These are phyloP conservation scores for Filobasidium wieringae DNA, from an alignment of 768 basidiomycete genomes.

Conservation along the genomic window DNA sequence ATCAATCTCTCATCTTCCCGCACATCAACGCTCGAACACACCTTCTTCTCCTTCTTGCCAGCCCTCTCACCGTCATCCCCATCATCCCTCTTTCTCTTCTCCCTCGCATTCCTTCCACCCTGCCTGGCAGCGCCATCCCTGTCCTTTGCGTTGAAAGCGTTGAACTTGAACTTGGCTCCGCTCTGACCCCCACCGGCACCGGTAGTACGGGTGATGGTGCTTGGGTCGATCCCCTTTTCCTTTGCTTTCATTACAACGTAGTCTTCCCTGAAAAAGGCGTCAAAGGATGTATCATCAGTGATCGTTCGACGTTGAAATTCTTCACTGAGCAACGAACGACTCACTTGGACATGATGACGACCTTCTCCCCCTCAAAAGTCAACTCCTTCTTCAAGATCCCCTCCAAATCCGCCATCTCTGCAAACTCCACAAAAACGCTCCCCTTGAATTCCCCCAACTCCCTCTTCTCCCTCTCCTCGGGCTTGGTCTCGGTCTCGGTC, in stretches of 20 bases:
- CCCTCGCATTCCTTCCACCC: background rate
- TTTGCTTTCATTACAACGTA: constrained; percentile 52
- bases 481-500: background rate
- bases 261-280: constrained; percentile 48
- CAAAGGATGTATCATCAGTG: background rate
- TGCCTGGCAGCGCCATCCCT: background rate
- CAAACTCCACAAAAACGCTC: constrained; percentile 83
- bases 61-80: constrained; percentile 11
- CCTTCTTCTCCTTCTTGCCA: constrained; percentile 16
- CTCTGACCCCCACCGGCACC: background rate
- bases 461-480: background rate
- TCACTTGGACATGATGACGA: constrained; percentile 80
- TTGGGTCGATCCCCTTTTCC: background rate
- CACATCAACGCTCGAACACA: background rate
- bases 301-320: background rate
- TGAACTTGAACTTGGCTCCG: background rate
- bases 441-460: constrained; percentile 44
- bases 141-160: background rate
- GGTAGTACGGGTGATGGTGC: background rate
- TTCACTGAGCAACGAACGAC: constrained; percentile 26
- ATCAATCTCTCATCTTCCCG: background rate
- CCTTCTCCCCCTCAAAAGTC: constrained; percentile 55
- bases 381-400: constrained; percentile 76
- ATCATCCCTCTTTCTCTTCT: constrained; percentile 18
- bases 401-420: constrained; percentile 55